Base-by-base conservation (phyloP, 257 asterid species). In the Solanum appendiculatum region DNA sequence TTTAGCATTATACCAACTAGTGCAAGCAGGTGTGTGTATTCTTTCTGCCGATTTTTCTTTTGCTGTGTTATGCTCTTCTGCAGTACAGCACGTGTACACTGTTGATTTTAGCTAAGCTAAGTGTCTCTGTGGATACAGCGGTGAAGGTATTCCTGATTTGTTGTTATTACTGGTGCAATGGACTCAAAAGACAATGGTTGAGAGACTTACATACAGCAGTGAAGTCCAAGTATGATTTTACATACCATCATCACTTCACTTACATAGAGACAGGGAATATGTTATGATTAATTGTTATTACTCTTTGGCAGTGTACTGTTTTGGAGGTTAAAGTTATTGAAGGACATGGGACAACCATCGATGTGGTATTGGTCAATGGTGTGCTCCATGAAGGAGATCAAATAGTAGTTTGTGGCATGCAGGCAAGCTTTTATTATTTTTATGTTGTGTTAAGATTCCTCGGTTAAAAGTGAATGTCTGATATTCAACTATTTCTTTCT, bases 121-220 rank as follows among this genome's bases (percentile, higher is more conserved):
- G n/a, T n/a, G n/a, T n/a, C 78, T 70, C 78, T 70, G 44, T n/a
- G n/a, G n/a, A n/a, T n/a, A 70, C 78, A 97, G 99, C 85, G 99
- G 99, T 86, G 99, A 97, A 93, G 99, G 99, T 48, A 89, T 97
- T 86, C 99, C 98, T 16, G 99, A 97, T 84, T 88, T 97, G 56
- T 87, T 97, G 86, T 88, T 97, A 73, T 91, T 94, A 81, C 93
- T 97, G 89, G 95, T 95, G 63, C 95, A 97, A 40, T 95, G 99
- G 99, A 89, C 99, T 44, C 98, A 95, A 88, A 96, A 92, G 93
- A 93, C 96, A 5, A 95, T 96, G 99, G 73, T 91, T 78, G 90
- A 94, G 29, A 60, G 69, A 60, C 69, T 23, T 60, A 60, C 68
- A 5, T 60, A 60, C 31, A 60, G 6, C 69, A 60, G 27, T 60